phyloP scores from a whole-genome alignment of 129 eudicot genomes.

The Ambrosia trifida region DNA sequence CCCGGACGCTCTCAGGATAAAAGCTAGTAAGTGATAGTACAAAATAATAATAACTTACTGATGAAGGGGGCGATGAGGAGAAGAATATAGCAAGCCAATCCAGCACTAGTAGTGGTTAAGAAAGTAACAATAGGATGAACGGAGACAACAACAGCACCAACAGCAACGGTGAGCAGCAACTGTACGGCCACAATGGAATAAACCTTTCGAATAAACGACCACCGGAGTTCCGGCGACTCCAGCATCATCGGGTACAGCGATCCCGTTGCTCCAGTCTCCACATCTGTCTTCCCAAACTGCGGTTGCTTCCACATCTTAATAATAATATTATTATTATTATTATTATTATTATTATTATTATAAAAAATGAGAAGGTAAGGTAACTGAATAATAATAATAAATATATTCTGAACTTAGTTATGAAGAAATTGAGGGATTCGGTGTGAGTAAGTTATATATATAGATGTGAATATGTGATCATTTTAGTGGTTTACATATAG shows the following conservation, averaged over 20 bases:
- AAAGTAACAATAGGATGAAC: slow-evolving; percentile 50
- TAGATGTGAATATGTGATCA: background rate
- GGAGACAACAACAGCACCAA: slow-evolving; percentile 63
- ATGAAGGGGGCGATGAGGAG: slow-evolving; percentile 67
- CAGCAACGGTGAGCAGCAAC: slow-evolving; percentile 68
- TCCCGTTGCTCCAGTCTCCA: slow-evolving; percentile 47
- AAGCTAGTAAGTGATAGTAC: too few species aligned
- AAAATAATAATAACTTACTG: slow-evolving; percentile 32
- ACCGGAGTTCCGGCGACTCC: slow-evolving; percentile 73
- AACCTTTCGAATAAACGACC: slow-evolving; percentile 77
- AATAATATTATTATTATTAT: too few species aligned
- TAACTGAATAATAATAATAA: too few species aligned
- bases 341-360: too few species aligned
- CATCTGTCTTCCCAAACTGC: slow-evolving; percentile 51
- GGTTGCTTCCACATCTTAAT: slow-evolving; percentile 52
- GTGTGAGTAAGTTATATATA: slow-evolving; percentile 17
- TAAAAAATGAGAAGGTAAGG: background rate
- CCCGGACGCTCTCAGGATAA: too few species aligned
- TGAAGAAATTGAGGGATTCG: background rate
- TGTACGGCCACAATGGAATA: slow-evolving; percentile 66
- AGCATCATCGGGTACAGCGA: slow-evolving; percentile 67
- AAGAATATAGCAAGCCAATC: slow-evolving; percentile 55
- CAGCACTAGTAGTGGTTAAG: slow-evolving; percentile 55
- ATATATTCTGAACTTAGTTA: slow-evolving; percentile 18
- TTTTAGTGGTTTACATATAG: background rate